phyloP scores from a whole-genome alignment of 129 eudicot genomes.

The Tanacetum coccineum region DNA sequence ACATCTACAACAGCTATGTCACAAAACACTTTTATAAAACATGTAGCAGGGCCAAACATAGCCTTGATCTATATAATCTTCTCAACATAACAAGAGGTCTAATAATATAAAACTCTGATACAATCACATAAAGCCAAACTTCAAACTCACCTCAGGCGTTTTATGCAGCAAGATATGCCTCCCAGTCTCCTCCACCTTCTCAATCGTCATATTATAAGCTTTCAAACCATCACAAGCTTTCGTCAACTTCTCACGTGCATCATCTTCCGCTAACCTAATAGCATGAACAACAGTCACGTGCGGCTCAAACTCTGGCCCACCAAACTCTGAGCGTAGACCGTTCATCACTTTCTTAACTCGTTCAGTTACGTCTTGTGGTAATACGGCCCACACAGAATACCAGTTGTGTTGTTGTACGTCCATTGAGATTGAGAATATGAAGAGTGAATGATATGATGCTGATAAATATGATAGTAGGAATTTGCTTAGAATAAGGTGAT shows the following conservation, averaged over 20 bases:
- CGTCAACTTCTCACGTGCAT: constrained; percentile 66
- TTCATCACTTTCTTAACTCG: constrained; percentile 80
- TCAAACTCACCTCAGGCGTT: constrained; percentile 51
- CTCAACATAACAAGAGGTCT: too few species aligned
- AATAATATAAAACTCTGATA: too few species aligned
- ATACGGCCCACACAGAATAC: constrained; percentile 94
- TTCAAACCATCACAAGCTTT: constrained; percentile 67
- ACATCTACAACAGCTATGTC: too few species aligned
- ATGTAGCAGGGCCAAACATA: too few species aligned
- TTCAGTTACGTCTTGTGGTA: constrained; percentile 47
- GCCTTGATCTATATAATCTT: too few species aligned
- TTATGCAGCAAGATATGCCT: constrained; percentile 73
- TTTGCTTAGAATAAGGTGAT: constrained; percentile 23
- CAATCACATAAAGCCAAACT: not conserved
- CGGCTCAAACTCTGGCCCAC: constrained; percentile 92
- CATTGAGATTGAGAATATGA: constrained; percentile 44
- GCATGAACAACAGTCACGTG: constrained; percentile 96
- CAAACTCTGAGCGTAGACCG: constrained; percentile 74
- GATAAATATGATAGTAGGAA: constrained; percentile 27
- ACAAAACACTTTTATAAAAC: too few species aligned
- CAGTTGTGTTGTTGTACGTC: constrained; percentile 31
- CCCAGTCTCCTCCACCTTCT: constrained; percentile 57
- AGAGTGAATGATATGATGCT: constrained; percentile 27
- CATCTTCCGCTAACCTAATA: constrained; percentile 56
- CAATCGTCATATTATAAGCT: constrained; percentile 51